Conservation (phyloP, 257 asterid genomes). For the Salvia hispanica region DNA sequence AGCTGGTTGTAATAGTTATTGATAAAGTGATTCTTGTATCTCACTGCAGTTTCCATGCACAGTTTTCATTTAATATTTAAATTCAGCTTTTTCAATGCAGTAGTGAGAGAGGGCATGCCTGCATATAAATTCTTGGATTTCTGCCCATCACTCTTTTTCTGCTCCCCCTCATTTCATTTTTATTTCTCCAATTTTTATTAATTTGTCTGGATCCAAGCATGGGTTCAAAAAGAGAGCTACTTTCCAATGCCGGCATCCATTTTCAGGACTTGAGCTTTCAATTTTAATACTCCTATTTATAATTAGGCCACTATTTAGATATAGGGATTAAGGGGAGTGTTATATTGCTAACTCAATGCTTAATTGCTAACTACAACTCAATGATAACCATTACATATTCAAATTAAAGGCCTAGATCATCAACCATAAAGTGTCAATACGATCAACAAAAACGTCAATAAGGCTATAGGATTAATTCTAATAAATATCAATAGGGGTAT, state of each 20-base stretch:
- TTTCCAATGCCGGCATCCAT: conserved; percentile 37
- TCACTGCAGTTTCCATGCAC: conserved; percentile 33
- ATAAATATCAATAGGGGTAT: no score
- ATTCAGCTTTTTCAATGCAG: background rate
- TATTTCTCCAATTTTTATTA: background rate
- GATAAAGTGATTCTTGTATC: conserved; percentile 17
- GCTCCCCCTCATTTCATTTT: background rate
- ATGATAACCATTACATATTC: no score
- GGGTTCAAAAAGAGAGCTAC: conserved; percentile 28
- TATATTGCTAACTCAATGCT: no score
- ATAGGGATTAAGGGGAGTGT: no score
- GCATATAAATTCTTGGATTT: conserved; percentile 34
- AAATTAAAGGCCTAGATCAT: no score
- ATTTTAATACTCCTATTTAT: background rate
- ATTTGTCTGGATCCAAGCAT: conserved; percentile 26
- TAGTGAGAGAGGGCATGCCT: conserved; percentile 35
- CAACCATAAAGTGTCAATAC: no score
- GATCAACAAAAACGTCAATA: no score
- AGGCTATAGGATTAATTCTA: no score
- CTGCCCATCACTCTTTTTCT: conserved; percentile 13
- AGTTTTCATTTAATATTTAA: conserved; percentile 10
- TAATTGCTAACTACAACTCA: no score
- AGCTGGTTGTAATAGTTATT: conserved; percentile 2
- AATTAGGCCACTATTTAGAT: no score
- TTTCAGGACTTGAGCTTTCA: background rate